A percentile compares a stretch with the other conserved stretches of the same genome.
phyloP scores from a whole-genome alignment of 129 eudicot species.

The Tagetes erecta region DNA sequence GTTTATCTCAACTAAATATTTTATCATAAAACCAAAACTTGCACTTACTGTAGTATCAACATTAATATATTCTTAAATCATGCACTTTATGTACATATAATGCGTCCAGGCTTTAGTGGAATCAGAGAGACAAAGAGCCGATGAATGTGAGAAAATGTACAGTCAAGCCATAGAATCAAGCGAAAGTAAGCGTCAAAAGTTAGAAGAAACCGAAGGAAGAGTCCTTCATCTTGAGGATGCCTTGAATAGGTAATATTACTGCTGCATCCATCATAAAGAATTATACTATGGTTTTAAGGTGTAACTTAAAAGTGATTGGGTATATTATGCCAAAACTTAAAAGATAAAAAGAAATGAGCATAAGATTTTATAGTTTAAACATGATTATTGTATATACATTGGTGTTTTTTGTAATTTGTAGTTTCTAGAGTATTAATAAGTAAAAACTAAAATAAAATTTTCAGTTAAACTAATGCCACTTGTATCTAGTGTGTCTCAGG shows the following conservation, averaged over 20 bases:
- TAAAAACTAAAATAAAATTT: not conserved
- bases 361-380: too few relatives aligned
- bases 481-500: conserved; percentile 96
- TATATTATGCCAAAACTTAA: not conserved
- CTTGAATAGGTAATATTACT: conserved; percentile 63
- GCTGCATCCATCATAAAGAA: conserved; percentile 6
- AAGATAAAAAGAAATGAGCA: too few relatives aligned
- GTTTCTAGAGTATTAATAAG: too few relatives aligned
- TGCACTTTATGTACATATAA: conserved; percentile 14
- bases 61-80: not conserved
- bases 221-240: conserved; percentile 80
- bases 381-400: too few relatives aligned
- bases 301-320: not conserved
- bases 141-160: conserved; percentile 66
- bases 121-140: conserved; percentile 77
- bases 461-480: conserved; percentile 58
- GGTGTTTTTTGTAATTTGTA: not conserved
- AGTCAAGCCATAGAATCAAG: conserved; percentile 61
- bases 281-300: not conserved
- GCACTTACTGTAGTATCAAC: not conserved
- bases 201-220: conserved; percentile 84
- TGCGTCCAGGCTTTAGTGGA: conserved; percentile 51
- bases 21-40: too few relatives aligned
- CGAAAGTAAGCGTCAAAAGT: conserved; percentile 64
- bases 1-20: too few relatives aligned